These are phyloP conservation scores for Fusarium circinatum DNA, from an alignment of 2,329 filamentous ascomycete species.

Conservation along the genomic window DNA sequence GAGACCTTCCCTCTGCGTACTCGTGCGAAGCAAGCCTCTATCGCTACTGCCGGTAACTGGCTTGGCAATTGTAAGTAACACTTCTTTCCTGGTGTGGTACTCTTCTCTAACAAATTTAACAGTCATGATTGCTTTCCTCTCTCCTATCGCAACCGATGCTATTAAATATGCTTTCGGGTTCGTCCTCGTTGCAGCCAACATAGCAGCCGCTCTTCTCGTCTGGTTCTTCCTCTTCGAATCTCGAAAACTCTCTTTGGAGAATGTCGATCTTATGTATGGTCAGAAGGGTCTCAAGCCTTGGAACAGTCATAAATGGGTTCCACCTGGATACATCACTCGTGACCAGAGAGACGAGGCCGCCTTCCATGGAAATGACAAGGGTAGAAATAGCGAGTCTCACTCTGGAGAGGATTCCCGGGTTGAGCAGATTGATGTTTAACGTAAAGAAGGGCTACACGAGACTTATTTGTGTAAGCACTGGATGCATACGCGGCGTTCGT, in stretches of 20 bases:
- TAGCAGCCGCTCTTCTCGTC: constrained; percentile 67
- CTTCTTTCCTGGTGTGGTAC: rapidly evolving
- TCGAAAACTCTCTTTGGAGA: constrained; percentile 72
- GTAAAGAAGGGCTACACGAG: neutral
- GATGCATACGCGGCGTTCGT: constrained; percentile 29
- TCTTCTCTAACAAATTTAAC: constrained; percentile 9
- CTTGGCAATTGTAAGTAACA: constrained; percentile 63
- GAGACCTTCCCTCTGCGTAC: constrained; percentile 72
- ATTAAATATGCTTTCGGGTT: constrained; percentile 74
- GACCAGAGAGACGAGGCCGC: constrained; percentile 48
- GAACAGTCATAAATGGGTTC: constrained; percentile 65
- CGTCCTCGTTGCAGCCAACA: constrained; percentile 71
- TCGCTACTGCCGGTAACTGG: constrained; percentile 67
- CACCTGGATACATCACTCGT: constrained; percentile 56
- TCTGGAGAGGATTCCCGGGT: constrained; percentile 31
- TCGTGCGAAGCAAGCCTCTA: constrained; percentile 63
- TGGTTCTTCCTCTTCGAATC: constrained; percentile 78
- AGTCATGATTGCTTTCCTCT: constrained; percentile 74
- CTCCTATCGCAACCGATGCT: constrained; percentile 69
- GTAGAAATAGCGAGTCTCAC: constrained; percentile 37
- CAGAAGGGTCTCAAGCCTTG: constrained; percentile 67
- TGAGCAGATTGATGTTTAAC: constrained; percentile 27
- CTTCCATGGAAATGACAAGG: constrained; percentile 41
- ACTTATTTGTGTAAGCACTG: neutral
- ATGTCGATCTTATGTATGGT: constrained; percentile 78